A percentile compares a stretch with the other conserved stretches of the same genome.
These are phyloP conservation scores for Fistulinella prunicolor DNA, from an alignment of 768 basidiomycete genomes.

Conservation along the genomic window DNA sequence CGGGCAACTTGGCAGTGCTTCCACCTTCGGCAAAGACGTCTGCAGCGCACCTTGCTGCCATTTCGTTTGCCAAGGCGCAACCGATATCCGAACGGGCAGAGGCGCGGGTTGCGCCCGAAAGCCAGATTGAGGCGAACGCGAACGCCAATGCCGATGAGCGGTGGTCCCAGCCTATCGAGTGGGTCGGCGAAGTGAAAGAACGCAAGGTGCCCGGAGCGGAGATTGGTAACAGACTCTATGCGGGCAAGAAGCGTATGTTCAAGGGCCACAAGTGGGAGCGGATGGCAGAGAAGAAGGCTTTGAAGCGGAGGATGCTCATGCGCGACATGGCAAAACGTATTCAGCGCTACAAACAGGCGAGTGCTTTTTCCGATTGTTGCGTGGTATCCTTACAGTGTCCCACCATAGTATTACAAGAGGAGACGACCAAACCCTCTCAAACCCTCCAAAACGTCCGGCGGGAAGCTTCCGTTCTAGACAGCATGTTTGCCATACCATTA, in stretches of 20 bases:
- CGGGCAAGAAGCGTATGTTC: slow-evolving; percentile 82
- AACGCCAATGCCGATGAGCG: neutral
- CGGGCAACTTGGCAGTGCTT: slow-evolving; percentile 53
- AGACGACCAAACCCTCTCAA: slow-evolving; percentile 59
- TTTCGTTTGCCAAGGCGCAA: slow-evolving; percentile 17
- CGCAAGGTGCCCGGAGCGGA: slow-evolving; percentile 48
- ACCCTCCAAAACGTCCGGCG: slow-evolving; percentile 43
- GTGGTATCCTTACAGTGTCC: neutral
- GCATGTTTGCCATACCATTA: slow-evolving; percentile 4
- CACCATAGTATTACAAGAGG: slow-evolving; percentile 30
- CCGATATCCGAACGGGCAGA: slow-evolving; percentile 7
- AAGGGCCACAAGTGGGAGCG: slow-evolving; percentile 92
- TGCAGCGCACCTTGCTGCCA: slow-evolving; percentile 21
- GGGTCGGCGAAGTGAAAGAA: slow-evolving; percentile 38
- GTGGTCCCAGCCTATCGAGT: slow-evolving; percentile 36
- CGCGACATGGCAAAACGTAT: slow-evolving; percentile 69
- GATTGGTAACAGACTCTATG: slow-evolving; percentile 64
- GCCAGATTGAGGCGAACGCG: neutral
- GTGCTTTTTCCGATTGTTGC: slow-evolving; percentile 23
- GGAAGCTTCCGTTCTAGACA: slow-evolving; percentile 58
- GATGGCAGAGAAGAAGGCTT: slow-evolving; percentile 42
- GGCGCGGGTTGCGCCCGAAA: neutral
- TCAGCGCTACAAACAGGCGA: slow-evolving; percentile 60
- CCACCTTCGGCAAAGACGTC: slow-evolving; percentile 66
- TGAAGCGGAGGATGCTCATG: slow-evolving; percentile 55